Evolutionary conservation across 1,284 basidiomycete species (phyloP), one percentile per base, ranked within the genome.

Genomic region (Pseudozyma thailandica): DNA sequence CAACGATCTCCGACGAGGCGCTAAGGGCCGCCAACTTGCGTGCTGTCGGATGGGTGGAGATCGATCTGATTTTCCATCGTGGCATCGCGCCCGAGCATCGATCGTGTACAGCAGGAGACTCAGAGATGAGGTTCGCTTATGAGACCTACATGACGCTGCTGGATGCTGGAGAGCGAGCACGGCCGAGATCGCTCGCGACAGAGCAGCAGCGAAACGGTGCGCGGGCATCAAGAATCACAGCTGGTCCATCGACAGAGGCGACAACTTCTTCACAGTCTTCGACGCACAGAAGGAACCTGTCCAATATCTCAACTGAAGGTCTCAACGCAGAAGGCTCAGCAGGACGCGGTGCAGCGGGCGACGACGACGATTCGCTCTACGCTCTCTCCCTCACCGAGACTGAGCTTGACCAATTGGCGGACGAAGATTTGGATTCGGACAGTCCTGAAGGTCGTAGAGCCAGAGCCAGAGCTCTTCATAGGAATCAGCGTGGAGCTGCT

Each of bases 81-180:
- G 79, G 79, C 3, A 66, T 79, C 18, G 69, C 53, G 8, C 63
- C 56, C 2, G 75, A 77, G 50, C 78, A 79, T 28, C 39, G 62
- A 8, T 52, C 62, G 26, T 63, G 75, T 42, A 53, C 62, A 8
- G 61, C 71, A 6, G 77, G 75, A 20, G 78, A 81, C 28, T 26
- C 50, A 23, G 76, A 79, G 66, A 56, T 81, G 65, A 71, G 79
- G 9, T 72, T 60, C 28, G 75, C 70, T 3, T 74, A 52, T 49
- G 76, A 79, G 20, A 66, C 72, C n/a, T 75, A 71, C 50, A 52
- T 68, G 37, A 57, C 75, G 18, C 46, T 73, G 45, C 45, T 53
- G 27, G 75, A 79, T 41, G 60, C 62, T 2, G 72, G 74, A 10
- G 71, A 78, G 50, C 61, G 77, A 37, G 44, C 63, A 4, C 50